phyloP scores from a whole-genome alignment of 495 filamentous ascomycete genomes.

The Lasiosphaeriaceae sp. region DNA sequence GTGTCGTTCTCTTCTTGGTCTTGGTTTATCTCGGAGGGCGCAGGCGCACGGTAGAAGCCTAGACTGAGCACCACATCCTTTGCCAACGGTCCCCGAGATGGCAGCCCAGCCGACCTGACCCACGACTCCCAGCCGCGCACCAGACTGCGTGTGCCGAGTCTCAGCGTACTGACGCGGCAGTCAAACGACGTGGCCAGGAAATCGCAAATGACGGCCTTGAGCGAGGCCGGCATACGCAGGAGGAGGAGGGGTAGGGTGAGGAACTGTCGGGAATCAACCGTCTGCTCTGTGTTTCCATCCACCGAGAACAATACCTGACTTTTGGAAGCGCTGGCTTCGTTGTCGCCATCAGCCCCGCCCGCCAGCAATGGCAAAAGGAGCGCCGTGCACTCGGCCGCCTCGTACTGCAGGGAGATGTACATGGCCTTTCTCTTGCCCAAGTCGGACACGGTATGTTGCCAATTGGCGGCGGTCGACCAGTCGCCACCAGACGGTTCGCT shows the following conservation, averaged over 20 bases:
- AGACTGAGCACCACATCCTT: conserved; percentile 40
- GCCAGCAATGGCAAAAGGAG: conserved; percentile 35
- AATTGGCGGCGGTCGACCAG: background rate
- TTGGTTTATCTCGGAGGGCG: background rate
- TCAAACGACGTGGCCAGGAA: conserved; percentile 45
- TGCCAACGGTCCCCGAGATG: conserved; percentile 11
- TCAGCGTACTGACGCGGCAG: conserved; percentile 41
- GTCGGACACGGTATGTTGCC: background rate
- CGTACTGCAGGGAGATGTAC: conserved; percentile 36
- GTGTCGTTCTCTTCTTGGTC: conserved; percentile 1
- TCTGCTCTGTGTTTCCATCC: background rate
- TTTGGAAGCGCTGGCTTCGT: background rate
- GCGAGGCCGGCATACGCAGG: conserved; percentile 41
- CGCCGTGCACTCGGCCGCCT: conserved; percentile 36
- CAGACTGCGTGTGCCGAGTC: conserved; percentile 41
- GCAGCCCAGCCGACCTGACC: conserved; percentile 27
- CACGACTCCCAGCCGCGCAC: conserved; percentile 38
- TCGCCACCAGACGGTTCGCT: background rate
- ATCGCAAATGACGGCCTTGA: conserved; percentile 37
- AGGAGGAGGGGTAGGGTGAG: conserved; percentile 39
- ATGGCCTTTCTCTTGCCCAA: conserved; percentile 19
- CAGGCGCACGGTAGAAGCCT: conserved; percentile 34
- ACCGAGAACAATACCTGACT: background rate
- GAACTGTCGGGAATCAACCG: conserved; percentile 19
- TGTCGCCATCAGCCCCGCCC: background rate